phyloP scores from a whole-genome alignment of 495 filamentous ascomycete genomes.

The Penicillium salamii region DNA sequence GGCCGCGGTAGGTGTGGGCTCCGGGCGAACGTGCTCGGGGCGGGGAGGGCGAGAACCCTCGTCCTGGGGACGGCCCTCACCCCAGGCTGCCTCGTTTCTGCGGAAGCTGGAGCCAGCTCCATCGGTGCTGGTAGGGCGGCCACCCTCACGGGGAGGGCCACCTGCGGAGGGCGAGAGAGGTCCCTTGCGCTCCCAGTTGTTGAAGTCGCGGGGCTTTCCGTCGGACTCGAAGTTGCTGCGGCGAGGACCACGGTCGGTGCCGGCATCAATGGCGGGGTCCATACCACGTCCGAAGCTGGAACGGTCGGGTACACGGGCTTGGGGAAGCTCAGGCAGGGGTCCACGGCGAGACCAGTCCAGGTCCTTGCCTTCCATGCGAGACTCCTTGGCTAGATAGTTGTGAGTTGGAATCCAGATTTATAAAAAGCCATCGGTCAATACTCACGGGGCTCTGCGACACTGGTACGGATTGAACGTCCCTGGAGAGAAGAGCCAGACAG shows the following conservation, averaged over 20 bases:
- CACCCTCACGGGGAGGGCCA: slow-evolving; percentile 58
- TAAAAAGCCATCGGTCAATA: slow-evolving; percentile 6
- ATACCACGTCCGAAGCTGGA: slow-evolving; percentile 48
- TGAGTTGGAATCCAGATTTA: slow-evolving; percentile 21
- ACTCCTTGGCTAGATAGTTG: slow-evolving; percentile 66
- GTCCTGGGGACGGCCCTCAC: slow-evolving; percentile 75
- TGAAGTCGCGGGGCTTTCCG: slow-evolving; percentile 80
- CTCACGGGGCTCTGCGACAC: slow-evolving; percentile 82
- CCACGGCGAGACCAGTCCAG: slow-evolving; percentile 87
- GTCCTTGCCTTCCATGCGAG: slow-evolving; percentile 43
- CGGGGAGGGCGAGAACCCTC: slow-evolving; percentile 74
- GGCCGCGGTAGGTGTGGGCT: slow-evolving; percentile 76
- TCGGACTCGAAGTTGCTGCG: slow-evolving; percentile 63
- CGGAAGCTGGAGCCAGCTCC: slow-evolving; percentile 56
- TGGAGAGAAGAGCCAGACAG: slow-evolving; percentile 75
- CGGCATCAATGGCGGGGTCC: slow-evolving; percentile 51
- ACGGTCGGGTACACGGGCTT: slow-evolving; percentile 48
- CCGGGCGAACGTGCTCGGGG: slow-evolving; percentile 64
- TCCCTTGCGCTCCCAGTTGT: slow-evolving; percentile 94
- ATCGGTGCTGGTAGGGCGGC: slow-evolving; percentile 66
- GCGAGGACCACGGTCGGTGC: slow-evolving; percentile 48
- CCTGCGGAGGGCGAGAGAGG: slow-evolving; percentile 74
- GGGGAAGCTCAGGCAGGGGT: slow-evolving; percentile 71
- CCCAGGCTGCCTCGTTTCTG: slow-evolving; percentile 77
- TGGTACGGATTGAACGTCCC: slow-evolving; percentile 83